Conservation (phyloP, 2,329 filamentous ascomycete genomes). For the Fusarium armeniacum region DNA sequence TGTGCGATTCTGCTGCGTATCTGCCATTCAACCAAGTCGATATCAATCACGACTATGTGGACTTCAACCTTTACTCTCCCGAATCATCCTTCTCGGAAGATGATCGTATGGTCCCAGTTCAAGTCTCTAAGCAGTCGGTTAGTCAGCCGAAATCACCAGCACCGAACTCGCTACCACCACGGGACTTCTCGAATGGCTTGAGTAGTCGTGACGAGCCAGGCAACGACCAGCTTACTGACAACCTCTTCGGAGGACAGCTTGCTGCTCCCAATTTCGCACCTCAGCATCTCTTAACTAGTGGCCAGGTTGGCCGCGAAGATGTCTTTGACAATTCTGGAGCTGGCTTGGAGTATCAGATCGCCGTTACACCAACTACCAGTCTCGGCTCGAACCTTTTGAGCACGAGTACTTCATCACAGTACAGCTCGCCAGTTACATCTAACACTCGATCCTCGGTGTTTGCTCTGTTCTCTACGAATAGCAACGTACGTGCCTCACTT, state of each 20-base stretch:
- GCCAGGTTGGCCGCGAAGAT: constrained; percentile 18
- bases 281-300: constrained; percentile 24
- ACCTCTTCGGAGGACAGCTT: constrained; percentile 19
- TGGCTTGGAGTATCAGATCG: constrained; percentile 21
- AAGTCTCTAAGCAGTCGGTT: constrained; percentile 40
- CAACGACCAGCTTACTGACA: constrained; percentile 3
- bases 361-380: constrained; percentile 19
- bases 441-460: constrained; percentile 13
- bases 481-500: constrained; percentile 37
- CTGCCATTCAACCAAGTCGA: constrained; percentile 47
- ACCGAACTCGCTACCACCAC: constrained; percentile 27
- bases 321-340: constrained; percentile 41
- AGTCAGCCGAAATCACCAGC: constrained; percentile 39
- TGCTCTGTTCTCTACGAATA: constrained; percentile 13
- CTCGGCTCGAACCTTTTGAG: constrained; percentile 16
- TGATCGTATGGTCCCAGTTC: constrained; percentile 58
- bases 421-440: constrained; percentile 3
- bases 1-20: constrained; percentile 23
- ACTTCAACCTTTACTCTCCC: constrained; percentile 70
- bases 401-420: neutral
- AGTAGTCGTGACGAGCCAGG: constrained; percentile 13
- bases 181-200: constrained; percentile 22
- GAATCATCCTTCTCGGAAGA: constrained; percentile 64
- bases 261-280: constrained; percentile 7
- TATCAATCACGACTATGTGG: constrained; percentile 60